These are phyloP conservation scores for Ceratobasidium sp. DNA, from an alignment of 1,284 basidiomycete species.

Conservation along the genomic window DNA sequence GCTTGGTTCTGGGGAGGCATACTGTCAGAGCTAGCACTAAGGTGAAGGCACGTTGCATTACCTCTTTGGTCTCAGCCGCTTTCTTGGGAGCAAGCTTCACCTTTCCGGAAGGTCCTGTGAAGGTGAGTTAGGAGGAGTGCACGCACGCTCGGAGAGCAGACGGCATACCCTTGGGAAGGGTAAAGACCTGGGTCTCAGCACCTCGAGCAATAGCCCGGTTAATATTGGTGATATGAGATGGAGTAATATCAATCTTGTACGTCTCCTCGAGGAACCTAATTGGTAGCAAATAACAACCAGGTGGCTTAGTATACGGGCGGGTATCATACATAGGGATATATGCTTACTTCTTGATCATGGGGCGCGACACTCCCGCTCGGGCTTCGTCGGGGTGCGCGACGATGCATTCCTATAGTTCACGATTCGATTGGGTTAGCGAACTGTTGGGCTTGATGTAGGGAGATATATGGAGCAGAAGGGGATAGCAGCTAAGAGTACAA, in stretches of 20 bases:
- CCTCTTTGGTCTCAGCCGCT: conserved; percentile 45
- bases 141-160: background rate
- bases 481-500: background rate
- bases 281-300: conserved; percentile 48
- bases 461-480: background rate
- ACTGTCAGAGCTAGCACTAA: background rate
- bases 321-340: conserved; percentile 48
- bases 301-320: background rate
- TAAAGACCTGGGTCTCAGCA: conserved; percentile 80
- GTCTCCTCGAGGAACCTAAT: conserved; percentile 76
- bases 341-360: conserved; percentile 88
- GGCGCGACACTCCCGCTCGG: conserved; percentile 87
- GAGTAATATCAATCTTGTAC: conserved; percentile 81
- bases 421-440: conserved; percentile 14
- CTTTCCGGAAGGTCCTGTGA: conserved; percentile 44
- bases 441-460: background rate
- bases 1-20: conserved; percentile 39
- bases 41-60: background rate
- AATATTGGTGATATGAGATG: conserved; percentile 82
- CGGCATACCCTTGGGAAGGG: conserved; percentile 83
- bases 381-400: conserved; percentile 77
- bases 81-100: conserved; percentile 46
- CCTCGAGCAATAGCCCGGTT: conserved; percentile 83
- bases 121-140: background rate
- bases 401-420: conserved; percentile 72